phyloP scores from a whole-genome alignment of 768 basidiomycete genomes.

The Boletus fagicola region DNA sequence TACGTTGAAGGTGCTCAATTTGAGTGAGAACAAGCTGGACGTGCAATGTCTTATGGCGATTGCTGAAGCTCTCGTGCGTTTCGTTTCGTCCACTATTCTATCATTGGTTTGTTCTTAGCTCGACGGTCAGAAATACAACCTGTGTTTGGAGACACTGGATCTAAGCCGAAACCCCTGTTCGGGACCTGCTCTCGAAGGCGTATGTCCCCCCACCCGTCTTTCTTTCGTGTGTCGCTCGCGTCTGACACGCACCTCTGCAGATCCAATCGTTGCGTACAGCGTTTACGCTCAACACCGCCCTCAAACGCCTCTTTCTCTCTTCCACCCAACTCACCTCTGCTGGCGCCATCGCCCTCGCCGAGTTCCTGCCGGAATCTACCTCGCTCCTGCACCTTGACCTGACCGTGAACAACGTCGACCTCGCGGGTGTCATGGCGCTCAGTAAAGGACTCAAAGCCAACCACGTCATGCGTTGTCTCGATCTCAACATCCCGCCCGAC shows the following conservation, averaged over 20 bases:
- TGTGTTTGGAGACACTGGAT: slow-evolving; percentile 90
- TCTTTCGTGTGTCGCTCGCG: not conserved
- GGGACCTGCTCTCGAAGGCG: slow-evolving; percentile 87
- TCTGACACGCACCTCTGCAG: slow-evolving; percentile 33
- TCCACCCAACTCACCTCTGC: slow-evolving; percentile 75
- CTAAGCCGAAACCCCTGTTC: slow-evolving; percentile 91
- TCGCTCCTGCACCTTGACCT: slow-evolving; percentile 90
- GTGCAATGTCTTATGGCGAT: slow-evolving; percentile 72
- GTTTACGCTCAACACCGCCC: slow-evolving; percentile 86
- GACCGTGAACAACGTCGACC: slow-evolving; percentile 77
- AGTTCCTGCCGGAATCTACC: slow-evolving; percentile 89
- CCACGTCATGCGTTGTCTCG: slow-evolving; percentile 84
- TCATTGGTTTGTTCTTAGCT: not conserved
- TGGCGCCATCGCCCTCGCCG: slow-evolving; percentile 92
- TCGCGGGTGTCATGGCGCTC: slow-evolving; percentile 92
- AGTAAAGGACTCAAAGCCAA: slow-evolving; percentile 84
- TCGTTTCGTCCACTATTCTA: not conserved
- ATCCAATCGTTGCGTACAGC: slow-evolving; percentile 88
- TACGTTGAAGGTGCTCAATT: slow-evolving; percentile 89
- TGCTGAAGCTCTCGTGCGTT: slow-evolving; percentile 83
- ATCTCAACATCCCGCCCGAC: slow-evolving; percentile 86
- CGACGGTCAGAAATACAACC: slow-evolving; percentile 83
- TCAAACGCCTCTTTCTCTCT: slow-evolving; percentile 91
- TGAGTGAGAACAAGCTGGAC: slow-evolving; percentile 94
- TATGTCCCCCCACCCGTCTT: slow-evolving; percentile 37